Evolutionary conservation across 495 filamentous ascomycete species (phyloP).

Genomic region (Venustampulla echinocandica): DNA sequence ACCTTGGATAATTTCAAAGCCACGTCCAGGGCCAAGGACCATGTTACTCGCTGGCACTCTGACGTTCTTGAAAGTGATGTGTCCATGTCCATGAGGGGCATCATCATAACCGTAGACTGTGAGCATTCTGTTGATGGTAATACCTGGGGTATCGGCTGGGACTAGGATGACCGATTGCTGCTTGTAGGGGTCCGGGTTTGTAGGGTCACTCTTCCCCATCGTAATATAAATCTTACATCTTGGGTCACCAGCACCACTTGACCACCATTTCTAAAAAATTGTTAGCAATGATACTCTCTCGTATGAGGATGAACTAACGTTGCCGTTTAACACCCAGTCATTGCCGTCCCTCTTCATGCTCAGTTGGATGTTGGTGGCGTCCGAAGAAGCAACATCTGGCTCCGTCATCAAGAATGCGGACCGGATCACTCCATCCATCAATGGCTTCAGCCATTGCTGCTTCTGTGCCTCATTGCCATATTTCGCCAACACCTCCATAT

Average conservation of each 20-base stretch:
- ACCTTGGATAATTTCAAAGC: conserved; percentile 96
- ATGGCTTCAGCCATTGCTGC: conserved; percentile 70
- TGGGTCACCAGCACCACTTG: conserved; percentile 82
- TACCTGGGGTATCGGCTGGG: conserved; percentile 62
- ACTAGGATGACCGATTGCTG: conserved; percentile 89
- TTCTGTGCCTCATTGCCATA: conserved; percentile 90
- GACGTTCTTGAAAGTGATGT: conserved; percentile 79
- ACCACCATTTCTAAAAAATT: conserved; percentile 80
- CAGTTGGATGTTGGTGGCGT: conserved; percentile 82
- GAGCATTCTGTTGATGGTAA: conserved; percentile 79
- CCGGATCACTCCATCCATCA: conserved; percentile 79
- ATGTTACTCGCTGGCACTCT: conserved; percentile 70
- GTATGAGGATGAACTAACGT: conserved; percentile 37
- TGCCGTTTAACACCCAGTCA: conserved; percentile 78
- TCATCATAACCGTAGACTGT: conserved; percentile 91
- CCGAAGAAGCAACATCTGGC: conserved; percentile 73
- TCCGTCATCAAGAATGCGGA: conserved; percentile 94
- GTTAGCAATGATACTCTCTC: conserved; percentile 3
- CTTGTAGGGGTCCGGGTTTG: conserved; percentile 64
- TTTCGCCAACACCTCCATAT: conserved; percentile 93
- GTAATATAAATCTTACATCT: conserved; percentile 85
- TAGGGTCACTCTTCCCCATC: conserved; percentile 76
- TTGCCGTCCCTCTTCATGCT: conserved; percentile 72
- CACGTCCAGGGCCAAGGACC: conserved; percentile 80
- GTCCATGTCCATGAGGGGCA: conserved; percentile 86